Evolutionary conservation across 805 yeast species (phyloP).

Genomic region (Pichia gijzeniarum): DNA sequence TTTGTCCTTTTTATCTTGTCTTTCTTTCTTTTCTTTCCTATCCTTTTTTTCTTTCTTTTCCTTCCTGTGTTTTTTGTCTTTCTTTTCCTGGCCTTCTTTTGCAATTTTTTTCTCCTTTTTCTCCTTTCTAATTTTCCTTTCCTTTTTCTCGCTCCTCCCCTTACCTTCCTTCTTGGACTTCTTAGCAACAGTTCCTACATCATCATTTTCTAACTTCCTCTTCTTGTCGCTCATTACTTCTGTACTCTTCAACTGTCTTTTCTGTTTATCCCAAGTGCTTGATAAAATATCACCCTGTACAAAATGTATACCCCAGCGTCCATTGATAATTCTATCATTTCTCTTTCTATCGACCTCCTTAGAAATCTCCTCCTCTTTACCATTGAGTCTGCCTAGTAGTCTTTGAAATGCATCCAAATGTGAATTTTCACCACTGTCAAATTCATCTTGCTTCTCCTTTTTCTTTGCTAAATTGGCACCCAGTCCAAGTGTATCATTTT

Average conservation of each 20-base stretch:
- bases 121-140: slow-evolving; percentile 22
- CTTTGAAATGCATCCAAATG: slow-evolving; percentile 93
- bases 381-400: slow-evolving; percentile 81
- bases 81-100: slow-evolving; percentile 27
- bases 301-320: slow-evolving; percentile 84
- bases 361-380: slow-evolving; percentile 63
- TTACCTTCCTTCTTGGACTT: slow-evolving; percentile 19
- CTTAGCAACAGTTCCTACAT: slow-evolving; percentile 2
- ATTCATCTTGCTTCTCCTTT: slow-evolving; percentile 51
- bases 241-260: slow-evolving; percentile 28
- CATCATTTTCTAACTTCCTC: slow-evolving; percentile 14
- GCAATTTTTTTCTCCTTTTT: slow-evolving; percentile 16
- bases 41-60: slow-evolving; percentile 25
- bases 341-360: slow-evolving; percentile 65
- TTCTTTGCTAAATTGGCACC: slow-evolving; percentile 67
- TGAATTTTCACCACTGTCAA: slow-evolving; percentile 76
- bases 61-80: slow-evolving; percentile 12
- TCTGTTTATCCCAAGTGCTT: slow-evolving; percentile 75
- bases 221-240: slow-evolving; percentile 16
- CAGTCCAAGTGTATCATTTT: slow-evolving; percentile 78
- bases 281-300: slow-evolving; percentile 76
- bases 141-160: slow-evolving; percentile 24
- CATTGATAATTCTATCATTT: slow-evolving; percentile 64
- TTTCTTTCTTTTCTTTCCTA: slow-evolving; percentile 24
- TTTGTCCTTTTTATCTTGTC: slow-evolving; percentile 24